phyloP scores from a whole-genome alignment of 2,329 filamentous ascomycete genomes.

The Escovopsis sp. region DNA sequence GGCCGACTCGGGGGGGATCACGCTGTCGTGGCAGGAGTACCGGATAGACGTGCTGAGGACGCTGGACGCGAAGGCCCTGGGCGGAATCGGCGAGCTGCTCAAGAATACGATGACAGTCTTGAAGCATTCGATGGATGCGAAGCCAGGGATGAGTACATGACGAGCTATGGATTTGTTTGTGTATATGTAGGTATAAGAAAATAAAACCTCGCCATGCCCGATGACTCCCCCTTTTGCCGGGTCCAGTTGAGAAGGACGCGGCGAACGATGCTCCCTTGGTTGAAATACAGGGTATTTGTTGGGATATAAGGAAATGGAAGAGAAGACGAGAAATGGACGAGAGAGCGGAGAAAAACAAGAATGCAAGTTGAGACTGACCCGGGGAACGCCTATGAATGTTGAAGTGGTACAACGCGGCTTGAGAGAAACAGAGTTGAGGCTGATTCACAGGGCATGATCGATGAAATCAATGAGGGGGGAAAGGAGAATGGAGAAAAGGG shows the following conservation, averaged over 20 bases:
- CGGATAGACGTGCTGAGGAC: constrained; percentile 54
- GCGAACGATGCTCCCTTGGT: constrained; percentile 11
- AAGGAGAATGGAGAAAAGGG: background rate
- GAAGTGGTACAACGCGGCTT: constrained; percentile 9
- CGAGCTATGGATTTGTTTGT: background rate
- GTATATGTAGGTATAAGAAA: background rate
- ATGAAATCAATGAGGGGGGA: constrained; percentile 6
- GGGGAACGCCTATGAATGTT: constrained; percentile 11
- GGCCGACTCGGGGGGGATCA: constrained; percentile 47
- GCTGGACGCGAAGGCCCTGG: constrained; percentile 47
- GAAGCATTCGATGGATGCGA: constrained; percentile 31
- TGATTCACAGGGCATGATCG: constrained; percentile 9
- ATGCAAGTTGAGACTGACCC: background rate
- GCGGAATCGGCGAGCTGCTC: constrained; percentile 56
- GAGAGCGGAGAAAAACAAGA: constrained; percentile 4
- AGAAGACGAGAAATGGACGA: constrained; percentile 8
- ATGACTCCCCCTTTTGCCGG: constrained; percentile 2
- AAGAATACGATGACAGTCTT: constrained; percentile 69
- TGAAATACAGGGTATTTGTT: constrained; percentile 24
- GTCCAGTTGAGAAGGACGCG: constrained; percentile 6
- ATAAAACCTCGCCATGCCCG: no score
- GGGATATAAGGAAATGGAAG: no score
- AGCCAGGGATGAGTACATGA: constrained; percentile 8
- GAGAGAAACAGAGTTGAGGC: constrained; percentile 19
- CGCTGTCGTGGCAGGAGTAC: constrained; percentile 58